Evolutionary conservation across 2,329 filamentous ascomycete genomes (phyloP).

Genomic region (Lecanicillium sp.): DNA sequence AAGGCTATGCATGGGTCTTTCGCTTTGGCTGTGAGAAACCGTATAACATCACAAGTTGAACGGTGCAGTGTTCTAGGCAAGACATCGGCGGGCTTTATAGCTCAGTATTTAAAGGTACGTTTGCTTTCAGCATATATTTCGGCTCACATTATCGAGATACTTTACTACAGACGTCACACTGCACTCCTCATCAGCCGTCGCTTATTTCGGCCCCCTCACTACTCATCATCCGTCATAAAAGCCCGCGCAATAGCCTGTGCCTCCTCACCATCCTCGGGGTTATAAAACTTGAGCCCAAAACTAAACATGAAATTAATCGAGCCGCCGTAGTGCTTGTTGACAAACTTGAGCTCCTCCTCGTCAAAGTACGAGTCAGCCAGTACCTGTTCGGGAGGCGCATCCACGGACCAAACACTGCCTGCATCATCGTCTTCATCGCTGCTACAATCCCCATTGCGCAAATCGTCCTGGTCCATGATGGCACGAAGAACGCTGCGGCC

Average conservation of each 20-base stretch:
- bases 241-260: background rate
- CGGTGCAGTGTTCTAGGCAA: too few species aligned
- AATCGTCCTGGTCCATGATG: background rate
- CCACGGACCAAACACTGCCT: background rate
- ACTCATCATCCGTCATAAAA: background rate
- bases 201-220: background rate
- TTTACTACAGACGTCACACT: too few species aligned
- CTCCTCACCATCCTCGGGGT: background rate
- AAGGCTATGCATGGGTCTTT: background rate
- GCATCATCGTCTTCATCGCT: background rate
- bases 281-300: conserved; percentile 2
- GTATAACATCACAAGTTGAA: too few species aligned
- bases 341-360: background rate
- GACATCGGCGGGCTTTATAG: too few species aligned
- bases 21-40: too few species aligned
- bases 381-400: background rate
- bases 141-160: too few species aligned
- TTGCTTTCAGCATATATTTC: too few species aligned
- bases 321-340: background rate
- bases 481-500: conserved; percentile 17
- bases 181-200: background rate
- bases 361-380: background rate
- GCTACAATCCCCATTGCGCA: background rate
- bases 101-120: too few species aligned
- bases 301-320: background rate